Evolutionary conservation across 139 green algal genomes (phyloP).

Genomic region (Pseudopediastrum boryanum): DNA sequence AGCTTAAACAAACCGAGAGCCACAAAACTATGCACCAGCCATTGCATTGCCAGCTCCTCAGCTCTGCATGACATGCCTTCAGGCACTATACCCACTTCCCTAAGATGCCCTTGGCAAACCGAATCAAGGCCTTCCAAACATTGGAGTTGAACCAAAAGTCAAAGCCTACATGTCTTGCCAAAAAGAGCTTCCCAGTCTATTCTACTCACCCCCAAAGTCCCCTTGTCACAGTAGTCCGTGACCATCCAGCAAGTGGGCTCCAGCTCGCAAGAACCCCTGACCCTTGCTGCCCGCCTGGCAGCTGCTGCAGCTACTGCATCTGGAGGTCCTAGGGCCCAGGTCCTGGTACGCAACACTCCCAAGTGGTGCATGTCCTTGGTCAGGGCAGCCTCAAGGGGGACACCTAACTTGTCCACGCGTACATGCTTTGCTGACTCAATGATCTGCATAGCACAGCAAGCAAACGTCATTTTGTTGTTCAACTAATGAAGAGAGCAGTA

Average conservation of each 20-base stretch:
- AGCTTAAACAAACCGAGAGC: too few species aligned
- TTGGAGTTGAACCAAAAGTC: too few species aligned
- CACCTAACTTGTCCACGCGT: conserved; percentile 4
- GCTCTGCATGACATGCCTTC: too few species aligned
- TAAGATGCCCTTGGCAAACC: too few species aligned
- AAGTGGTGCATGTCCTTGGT: conserved; percentile 30
- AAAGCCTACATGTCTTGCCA: too few species aligned
- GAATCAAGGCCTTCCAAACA: too few species aligned
- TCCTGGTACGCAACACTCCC: conserved; percentile 19
- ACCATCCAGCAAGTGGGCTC: conserved; percentile 33
- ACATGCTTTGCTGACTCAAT: conserved; percentile 18
- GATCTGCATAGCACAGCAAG: conserved; percentile 9
- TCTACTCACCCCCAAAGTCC: conserved; percentile 26
- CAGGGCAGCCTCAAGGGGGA: conserved; percentile 36
- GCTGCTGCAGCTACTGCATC: not conserved
- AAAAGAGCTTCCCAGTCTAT: too few species aligned
- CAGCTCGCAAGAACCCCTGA: not conserved
- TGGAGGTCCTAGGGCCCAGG: conserved; percentile 17
- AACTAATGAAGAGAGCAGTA: too few species aligned
- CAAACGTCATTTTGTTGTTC: too few species aligned
- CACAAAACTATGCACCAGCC: too few species aligned
- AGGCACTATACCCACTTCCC: too few species aligned
- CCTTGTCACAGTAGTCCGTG: conserved; percentile 30
- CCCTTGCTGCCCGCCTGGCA: not conserved
- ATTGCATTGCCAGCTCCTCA: too few species aligned